A percentile compares a stretch with the other conserved stretches of the same genome.
phyloP scores from a whole-genome alignment of 129 eudicot species.

The Pulicaria dysenterica region DNA sequence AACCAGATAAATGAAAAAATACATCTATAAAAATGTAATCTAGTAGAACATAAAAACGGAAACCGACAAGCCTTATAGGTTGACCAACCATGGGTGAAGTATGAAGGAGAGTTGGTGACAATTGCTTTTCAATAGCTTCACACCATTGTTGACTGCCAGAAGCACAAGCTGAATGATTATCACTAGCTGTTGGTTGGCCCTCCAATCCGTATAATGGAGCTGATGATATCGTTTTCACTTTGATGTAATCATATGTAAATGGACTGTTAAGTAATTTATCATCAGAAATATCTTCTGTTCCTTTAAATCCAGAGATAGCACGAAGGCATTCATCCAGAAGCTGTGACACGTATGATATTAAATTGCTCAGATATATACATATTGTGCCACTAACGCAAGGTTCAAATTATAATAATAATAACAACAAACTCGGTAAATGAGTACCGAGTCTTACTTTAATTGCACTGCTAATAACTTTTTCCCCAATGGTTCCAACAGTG shows the following conservation, averaged over 20 bases:
- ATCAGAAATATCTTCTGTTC: slow-evolving; percentile 88
- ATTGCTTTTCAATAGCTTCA: slow-evolving; percentile 65
- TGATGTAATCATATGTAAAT: slow-evolving; percentile 76
- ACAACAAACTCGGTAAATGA: too few species aligned
- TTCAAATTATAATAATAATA: neutral
- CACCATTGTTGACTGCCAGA: slow-evolving; percentile 73
- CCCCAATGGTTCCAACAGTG: slow-evolving; percentile 48
- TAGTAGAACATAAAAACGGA: neutral
- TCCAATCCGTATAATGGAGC: slow-evolving; percentile 76
- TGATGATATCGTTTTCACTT: slow-evolving; percentile 83
- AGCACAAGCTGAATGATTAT: slow-evolving; percentile 35
- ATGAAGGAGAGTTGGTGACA: slow-evolving; percentile 61
- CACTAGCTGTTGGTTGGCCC: slow-evolving; percentile 28
- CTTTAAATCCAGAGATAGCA: slow-evolving; percentile 88
- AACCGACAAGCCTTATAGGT: neutral
- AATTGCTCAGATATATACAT: neutral
- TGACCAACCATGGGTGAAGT: slow-evolving; percentile 82
- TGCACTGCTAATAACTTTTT: slow-evolving; percentile 65
- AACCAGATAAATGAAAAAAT: neutral
- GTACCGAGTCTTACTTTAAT: slow-evolving; percentile 54
- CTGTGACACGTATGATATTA: slow-evolving; percentile 38
- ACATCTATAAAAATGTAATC: slow-evolving; percentile 11
- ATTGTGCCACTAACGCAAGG: slow-evolving; percentile 16
- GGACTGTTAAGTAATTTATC: slow-evolving; percentile 72
- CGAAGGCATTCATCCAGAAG: slow-evolving; percentile 95